These are phyloP conservation scores for Fusarium stilboides DNA, from an alignment of 2,329 filamentous ascomycete genomes.

Conservation along the genomic window DNA sequence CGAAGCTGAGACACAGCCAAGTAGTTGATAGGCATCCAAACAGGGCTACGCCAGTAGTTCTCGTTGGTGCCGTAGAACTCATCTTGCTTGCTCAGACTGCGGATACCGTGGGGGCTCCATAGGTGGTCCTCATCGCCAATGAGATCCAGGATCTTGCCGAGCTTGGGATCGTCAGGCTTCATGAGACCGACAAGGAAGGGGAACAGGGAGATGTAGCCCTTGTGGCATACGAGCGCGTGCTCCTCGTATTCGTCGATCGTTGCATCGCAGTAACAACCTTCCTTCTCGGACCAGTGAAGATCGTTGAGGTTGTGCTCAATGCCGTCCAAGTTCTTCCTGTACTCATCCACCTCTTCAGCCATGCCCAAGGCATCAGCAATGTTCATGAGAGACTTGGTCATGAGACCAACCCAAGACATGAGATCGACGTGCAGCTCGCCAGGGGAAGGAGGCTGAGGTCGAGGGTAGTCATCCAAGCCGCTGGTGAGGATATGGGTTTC, in stretches of 20 bases:
- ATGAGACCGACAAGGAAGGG: conserved; percentile 91
- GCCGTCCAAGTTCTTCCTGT: conserved; percentile 79
- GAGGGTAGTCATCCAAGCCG: conserved; percentile 95
- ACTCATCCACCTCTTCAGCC: conserved; percentile 81
- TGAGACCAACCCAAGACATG: conserved; percentile 97
- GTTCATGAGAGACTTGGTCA: conserved; percentile 87
- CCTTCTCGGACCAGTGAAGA: conserved; percentile 89
- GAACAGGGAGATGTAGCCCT: conserved; percentile 94
- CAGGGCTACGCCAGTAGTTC: conserved; percentile 96
- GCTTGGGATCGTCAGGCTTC: conserved; percentile 78
- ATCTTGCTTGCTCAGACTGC: conserved; percentile 88
- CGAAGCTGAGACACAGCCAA: conserved; percentile 83
- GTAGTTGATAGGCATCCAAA: conserved; percentile 99
- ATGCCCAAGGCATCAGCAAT: conserved; percentile 84
- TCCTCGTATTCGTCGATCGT: conserved; percentile 97
- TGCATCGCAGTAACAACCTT: conserved; percentile 91
- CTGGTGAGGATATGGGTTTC: conserved; percentile 91
- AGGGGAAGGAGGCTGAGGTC: conserved; percentile 92
- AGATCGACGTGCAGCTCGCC: conserved; percentile 96
- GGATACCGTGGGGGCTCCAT: conserved; percentile 91
- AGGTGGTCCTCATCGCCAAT: conserved; percentile 86
- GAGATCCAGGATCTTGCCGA: conserved; percentile 83
- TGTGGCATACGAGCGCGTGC: conserved; percentile 90
- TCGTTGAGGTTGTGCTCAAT: conserved; percentile 91
- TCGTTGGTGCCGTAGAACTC: conserved; percentile 90